A percentile compares a stretch with the other conserved stretches of the same genome.
Conservation (phyloP, 1,139 yeast species). For the Pichia inconspicua region DNA sequence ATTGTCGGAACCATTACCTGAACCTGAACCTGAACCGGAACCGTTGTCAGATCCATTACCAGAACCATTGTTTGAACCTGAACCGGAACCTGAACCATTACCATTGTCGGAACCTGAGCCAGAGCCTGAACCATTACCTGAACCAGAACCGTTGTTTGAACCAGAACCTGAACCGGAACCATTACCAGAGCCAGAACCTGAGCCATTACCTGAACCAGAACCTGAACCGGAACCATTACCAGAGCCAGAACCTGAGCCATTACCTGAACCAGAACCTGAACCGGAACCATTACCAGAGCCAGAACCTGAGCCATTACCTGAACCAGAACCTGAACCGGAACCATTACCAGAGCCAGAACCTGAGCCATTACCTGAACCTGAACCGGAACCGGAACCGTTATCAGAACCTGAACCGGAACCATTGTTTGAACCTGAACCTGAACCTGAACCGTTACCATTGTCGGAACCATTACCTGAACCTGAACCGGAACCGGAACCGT, state of each 20-base stretch:
- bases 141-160: too few relatives aligned
- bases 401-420: background rate
- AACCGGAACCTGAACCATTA: background rate
- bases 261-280: too few relatives aligned
- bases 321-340: too few relatives aligned
- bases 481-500: too few relatives aligned
- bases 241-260: background rate
- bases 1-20: background rate
- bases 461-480: too few relatives aligned
- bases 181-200: background rate
- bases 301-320: background rate
- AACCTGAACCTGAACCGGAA: background rate
- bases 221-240: background rate
- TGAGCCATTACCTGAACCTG: background rate
- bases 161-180: background rate
- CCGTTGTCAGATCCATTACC: background rate
- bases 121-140: background rate
- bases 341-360: too few relatives aligned
- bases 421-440: too few relatives aligned
- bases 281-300: too few relatives aligned
- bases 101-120: too few relatives aligned
- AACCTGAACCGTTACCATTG: too few relatives aligned
- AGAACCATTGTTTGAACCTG: background rate
- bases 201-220: too few relatives aligned
- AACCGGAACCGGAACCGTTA: too few relatives aligned